Percentiles rank a stretch among this genome's conserved stretches.
Conservation (phyloP, 495 filamentous ascomycete genomes). For the Trichoderma gamsii region DNA sequence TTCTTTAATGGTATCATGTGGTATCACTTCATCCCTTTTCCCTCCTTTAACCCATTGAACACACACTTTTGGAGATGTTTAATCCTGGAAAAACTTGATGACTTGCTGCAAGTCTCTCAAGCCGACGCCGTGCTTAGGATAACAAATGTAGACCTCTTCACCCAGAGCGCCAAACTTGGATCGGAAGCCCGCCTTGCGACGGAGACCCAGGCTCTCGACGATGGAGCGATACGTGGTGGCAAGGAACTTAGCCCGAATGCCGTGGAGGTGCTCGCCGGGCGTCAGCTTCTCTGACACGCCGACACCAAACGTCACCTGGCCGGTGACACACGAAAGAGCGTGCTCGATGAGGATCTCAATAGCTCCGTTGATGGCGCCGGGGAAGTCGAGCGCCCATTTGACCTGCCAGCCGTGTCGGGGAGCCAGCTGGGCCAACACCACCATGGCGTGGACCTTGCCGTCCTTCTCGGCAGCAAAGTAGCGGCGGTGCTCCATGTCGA, state of each 20-base stretch:
- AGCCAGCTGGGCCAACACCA: conserved; percentile 66
- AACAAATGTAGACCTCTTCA: conserved; percentile 74
- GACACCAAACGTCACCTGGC: conserved; percentile 70
- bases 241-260: conserved; percentile 65
- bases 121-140: conserved; percentile 73
- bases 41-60: not conserved
- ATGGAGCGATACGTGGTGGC: conserved; percentile 70
- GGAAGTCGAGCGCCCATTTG: conserved; percentile 85
- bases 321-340: conserved; percentile 63
- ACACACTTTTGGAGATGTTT: conserved; percentile 20
- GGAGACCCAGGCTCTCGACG: conserved; percentile 68
- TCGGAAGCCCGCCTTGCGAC: conserved; percentile 78
- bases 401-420: conserved; percentile 77
- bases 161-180: conserved; percentile 76
- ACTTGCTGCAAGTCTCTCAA: conserved; percentile 68
- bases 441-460: conserved; percentile 63
- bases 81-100: conserved; percentile 78
- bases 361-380: conserved; percentile 65
- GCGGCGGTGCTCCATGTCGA: conserved; percentile 68
- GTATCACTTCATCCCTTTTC: not conserved
- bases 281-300: conserved; percentile 62
- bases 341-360: conserved; percentile 75
- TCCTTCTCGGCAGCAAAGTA: conserved; percentile 69
- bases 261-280: conserved; percentile 68
- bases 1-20: not conserved